Base-by-base conservation (phyloP, 1,284 basidiomycete species). In the Ceratobasidium sp. region DNA sequence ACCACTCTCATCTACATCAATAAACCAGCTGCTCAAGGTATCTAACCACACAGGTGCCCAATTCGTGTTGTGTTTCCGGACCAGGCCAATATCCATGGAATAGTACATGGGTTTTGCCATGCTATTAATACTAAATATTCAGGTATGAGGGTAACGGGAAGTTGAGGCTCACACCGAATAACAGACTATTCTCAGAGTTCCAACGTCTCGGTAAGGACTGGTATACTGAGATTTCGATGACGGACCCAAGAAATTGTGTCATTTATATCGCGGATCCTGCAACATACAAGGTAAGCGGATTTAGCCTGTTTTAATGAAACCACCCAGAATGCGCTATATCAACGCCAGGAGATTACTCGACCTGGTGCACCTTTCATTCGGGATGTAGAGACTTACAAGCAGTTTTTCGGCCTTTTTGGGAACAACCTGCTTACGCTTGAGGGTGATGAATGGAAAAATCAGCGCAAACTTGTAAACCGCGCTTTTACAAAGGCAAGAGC, bases 401-500 rank as follows among this genome's bases (percentile, higher is more conserved):
- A 7, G 7, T 5, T 75, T 12, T 65, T 75, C 42, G 67, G 64
- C 15, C 1, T 75, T 1, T 78, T 66, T 68, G 77, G 77, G 23
- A 26, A 54, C 28, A 78, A 78, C 38, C 13, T 78, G 26, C 10
- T 78, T 15, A 74, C 42, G 4, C 54, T 73, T n/a, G 77, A 78
- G 20, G 70, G 71, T 7, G 62, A 59, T 3, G 64, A 54, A 23
- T 78, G 77, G 77, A 68, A 42, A 10, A 61, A 64, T 44, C 77
- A 78, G 26, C 70, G 77, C 40, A 75, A 67, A 54, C 38, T 78
- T 57, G 54, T 56, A 17, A 40, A 65, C 15, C 70, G 64, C 0
- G 71, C 77, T 2, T 78, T 78, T 38, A 56, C 70, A 38, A 71
- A 78, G 57, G 40, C 54, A 46, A 78, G 44, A 12, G 46, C n/a